Evolutionary conservation across 2,329 filamentous ascomycete genomes (phyloP), one percentile per base, ranked within the genome.

Genomic region (Raffaelea ambrosiae): DNA sequence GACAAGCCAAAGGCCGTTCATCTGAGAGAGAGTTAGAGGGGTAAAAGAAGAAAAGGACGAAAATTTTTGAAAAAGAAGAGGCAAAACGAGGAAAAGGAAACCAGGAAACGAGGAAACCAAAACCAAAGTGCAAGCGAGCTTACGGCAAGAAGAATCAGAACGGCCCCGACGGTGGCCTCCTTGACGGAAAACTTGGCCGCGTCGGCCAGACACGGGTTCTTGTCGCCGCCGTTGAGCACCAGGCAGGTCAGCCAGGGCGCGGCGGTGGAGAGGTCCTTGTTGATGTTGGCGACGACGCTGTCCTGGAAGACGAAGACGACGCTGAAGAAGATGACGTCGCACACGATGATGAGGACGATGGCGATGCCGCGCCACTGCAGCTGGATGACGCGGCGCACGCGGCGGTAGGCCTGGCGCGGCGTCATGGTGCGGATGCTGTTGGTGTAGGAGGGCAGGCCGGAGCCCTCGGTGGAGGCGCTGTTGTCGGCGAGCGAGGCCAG

Each of bases 331-430:
- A 96, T 82, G 53, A 97, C 88, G 62, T 97, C 90, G 51, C 81
- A 78, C 49, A 96, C 78, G 56, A 97, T 95, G 61, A 96, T 84
- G 46, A 94, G 72, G 14, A 96, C 89, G 51, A 97, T 87, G 40
- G 82, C 79, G 51, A 96, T 91, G 40, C 90, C 91, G 57, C 91
- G 80, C 93, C 93, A 98, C 65, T 98, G 93, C 4, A 97, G 78
- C 61, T 86, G 81, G 35, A 98, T 77, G 18, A 97, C 89, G 55
- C 89, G 84, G 54, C 83, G 82, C 35, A 98, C 79, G 57, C 93
- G 82, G 53, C 86, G 83, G 62, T 94, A 96, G 2, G 94, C 88
- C 59, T 94, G 89, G 47, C 86, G 81, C 11, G 90, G 88, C 9
- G 86, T 87, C 61, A 89, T 79, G 51, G 83, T 87, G 53, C 79